Percentiles rank a stretch among this genome's conserved stretches.
Evolutionary conservation across 495 filamentous ascomycete species (phyloP).

Genomic region (Darksidea phi): DNA sequence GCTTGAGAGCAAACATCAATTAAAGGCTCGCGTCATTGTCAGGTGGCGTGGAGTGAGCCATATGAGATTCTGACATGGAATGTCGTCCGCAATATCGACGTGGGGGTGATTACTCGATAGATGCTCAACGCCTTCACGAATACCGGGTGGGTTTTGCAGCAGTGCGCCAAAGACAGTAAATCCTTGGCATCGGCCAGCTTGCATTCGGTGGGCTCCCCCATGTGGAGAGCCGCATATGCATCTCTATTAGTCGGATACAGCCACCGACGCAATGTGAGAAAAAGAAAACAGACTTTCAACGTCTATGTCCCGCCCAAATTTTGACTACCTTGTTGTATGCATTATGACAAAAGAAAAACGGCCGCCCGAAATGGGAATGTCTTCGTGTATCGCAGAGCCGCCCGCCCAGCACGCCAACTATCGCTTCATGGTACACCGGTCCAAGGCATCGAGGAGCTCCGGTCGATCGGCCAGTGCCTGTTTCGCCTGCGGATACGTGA

Average conservation of each 20-base stretch:
- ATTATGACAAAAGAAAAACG: not conserved
- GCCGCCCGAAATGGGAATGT: too few species aligned
- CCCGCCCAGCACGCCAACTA: conserved; percentile 20
- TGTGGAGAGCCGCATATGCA: conserved; percentile 5
- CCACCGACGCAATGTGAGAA: conserved; percentile 11
- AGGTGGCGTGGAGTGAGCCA: too few species aligned
- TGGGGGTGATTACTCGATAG: too few species aligned
- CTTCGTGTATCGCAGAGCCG: too few species aligned
- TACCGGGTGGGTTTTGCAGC: too few species aligned
- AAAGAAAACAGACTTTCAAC: conserved; percentile 12
- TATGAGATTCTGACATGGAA: too few species aligned
- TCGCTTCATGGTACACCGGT: conserved; percentile 68
- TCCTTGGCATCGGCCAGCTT: not conserved
- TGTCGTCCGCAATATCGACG: too few species aligned
- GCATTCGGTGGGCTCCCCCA: not conserved
- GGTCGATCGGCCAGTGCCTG: conserved; percentile 73
- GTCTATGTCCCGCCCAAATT: conserved; percentile 2
- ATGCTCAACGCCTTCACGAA: too few species aligned
- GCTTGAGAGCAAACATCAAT: too few species aligned
- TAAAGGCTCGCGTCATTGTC: too few species aligned
- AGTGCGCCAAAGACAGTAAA: not conserved
- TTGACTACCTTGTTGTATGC: not conserved
- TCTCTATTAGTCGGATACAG: conserved; percentile 3
- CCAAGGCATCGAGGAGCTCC: conserved; percentile 83
- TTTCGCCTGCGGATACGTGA: conserved; percentile 77